Percentiles rank a stretch among this genome's conserved stretches.
Evolutionary conservation across 495 filamentous ascomycete species (phyloP).

Genomic region (Penicillium goetzii): DNA sequence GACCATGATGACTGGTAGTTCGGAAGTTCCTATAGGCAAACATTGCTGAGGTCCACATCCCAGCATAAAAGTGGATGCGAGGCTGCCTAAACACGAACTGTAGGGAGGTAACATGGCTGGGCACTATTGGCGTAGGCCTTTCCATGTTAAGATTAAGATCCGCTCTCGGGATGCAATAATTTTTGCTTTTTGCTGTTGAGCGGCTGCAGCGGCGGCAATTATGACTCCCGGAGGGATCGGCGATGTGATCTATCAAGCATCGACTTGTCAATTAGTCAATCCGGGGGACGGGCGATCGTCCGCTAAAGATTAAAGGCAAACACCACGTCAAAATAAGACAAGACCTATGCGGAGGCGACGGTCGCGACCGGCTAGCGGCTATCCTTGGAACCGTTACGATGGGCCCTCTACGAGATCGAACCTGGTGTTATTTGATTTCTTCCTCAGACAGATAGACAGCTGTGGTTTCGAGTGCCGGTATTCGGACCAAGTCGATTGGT

Average conservation of each 20-base stretch:
- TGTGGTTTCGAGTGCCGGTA: background rate
- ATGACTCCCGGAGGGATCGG: slow-evolving; percentile 5
- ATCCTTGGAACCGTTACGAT: background rate
- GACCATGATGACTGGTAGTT: background rate
- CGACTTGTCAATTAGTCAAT: background rate
- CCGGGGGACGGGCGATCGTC: background rate
- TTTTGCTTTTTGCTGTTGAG: slow-evolving; percentile 9
- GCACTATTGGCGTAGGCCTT: slow-evolving; percentile 5
- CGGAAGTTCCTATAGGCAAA: background rate
- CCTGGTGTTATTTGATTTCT: background rate
- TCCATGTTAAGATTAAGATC: slow-evolving; percentile 11
- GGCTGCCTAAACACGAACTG: slow-evolving; percentile 7
- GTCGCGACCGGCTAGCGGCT: slow-evolving; percentile 1
- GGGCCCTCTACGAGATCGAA: background rate
- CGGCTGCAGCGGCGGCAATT: background rate
- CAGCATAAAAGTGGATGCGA: background rate
- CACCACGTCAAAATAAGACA: background rate
- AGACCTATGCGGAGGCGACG: background rate
- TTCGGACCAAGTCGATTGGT: background rate
- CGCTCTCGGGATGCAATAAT: background rate
- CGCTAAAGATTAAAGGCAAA: background rate
- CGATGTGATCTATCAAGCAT: slow-evolving; percentile 14
- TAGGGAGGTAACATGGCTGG: background rate
- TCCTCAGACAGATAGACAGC: background rate
- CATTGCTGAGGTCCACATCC: background rate